A percentile compares a stretch with the other conserved stretches of the same genome.
Conservation (phyloP, 164 flowering plant species). For the Tetracentron sinense region DNA sequence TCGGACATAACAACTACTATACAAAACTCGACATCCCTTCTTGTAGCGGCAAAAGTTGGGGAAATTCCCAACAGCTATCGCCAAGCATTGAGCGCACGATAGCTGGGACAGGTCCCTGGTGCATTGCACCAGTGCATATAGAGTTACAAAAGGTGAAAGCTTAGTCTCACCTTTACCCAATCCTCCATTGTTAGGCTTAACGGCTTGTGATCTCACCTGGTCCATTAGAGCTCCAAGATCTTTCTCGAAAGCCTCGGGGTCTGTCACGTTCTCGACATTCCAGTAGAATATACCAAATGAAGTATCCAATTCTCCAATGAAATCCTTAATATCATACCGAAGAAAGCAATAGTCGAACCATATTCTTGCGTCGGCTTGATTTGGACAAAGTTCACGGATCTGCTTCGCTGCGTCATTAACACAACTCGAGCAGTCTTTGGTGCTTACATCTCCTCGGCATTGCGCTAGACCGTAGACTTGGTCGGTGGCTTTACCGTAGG, state of each 20-base stretch:
- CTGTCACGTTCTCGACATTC: constrained; percentile 38
- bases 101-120: constrained; percentile 42
- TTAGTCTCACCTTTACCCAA: constrained; percentile 41
- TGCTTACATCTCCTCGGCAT: constrained; percentile 53
- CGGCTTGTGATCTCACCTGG: constrained; percentile 30
- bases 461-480: constrained; percentile 49
- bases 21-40: constrained; percentile 51
- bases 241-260: constrained; percentile 31
- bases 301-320: constrained; percentile 43
- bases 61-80: constrained; percentile 38
- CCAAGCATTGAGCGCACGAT: constrained; percentile 48
- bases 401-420: constrained; percentile 39
- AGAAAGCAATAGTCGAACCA: constrained; percentile 63
- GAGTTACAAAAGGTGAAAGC: constrained; percentile 30
- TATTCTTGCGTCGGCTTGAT: constrained; percentile 46
- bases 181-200: constrained; percentile 24
- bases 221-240: constrained; percentile 28
- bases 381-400: constrained; percentile 36
- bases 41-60: constrained; percentile 24
- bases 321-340: constrained; percentile 28
- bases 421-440: constrained; percentile 41
- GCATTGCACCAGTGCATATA: constrained; percentile 54
- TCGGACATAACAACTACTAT: constrained; percentile 51
- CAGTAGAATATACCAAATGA: constrained; percentile 23
- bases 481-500: constrained; percentile 26